Evolutionary conservation across 176 grass and related monocot genomes (phyloP).

Genomic region (Hyparrhenia diplandra): DNA sequence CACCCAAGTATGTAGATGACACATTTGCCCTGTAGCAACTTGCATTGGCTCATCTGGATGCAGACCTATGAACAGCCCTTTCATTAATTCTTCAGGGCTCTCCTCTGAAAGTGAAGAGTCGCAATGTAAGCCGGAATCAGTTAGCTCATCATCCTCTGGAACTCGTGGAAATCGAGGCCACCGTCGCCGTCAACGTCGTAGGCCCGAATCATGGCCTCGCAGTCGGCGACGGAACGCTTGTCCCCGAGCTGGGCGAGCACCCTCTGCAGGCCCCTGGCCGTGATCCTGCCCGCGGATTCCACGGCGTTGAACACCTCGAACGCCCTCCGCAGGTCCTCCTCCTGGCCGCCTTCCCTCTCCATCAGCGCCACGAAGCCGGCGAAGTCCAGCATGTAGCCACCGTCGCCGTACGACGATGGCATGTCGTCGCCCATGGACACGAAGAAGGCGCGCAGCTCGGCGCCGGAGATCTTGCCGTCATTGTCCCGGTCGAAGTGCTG

Average conservation of each 20-base stretch:
- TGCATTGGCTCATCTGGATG: slow-evolving; percentile 52
- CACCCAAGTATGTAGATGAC: background rate
- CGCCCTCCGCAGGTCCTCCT: slow-evolving; percentile 36
- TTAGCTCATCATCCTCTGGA: slow-evolving; percentile 90
- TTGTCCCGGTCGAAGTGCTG: slow-evolving; percentile 80
- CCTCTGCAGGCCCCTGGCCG: slow-evolving; percentile 7
- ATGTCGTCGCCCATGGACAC: slow-evolving; percentile 21
- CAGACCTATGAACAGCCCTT: slow-evolving; percentile 36
- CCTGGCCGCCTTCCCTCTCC: slow-evolving; percentile 58
- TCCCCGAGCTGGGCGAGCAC: slow-evolving; percentile 54
- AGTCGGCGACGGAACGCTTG: slow-evolving; percentile 64
- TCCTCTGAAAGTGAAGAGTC: slow-evolving; percentile 7
- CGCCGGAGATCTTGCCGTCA: slow-evolving; percentile 73
- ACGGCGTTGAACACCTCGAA: too few species aligned
- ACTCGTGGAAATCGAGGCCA: slow-evolving; percentile 88
- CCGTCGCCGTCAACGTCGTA: slow-evolving; percentile 91
- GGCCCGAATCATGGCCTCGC: slow-evolving; percentile 76
- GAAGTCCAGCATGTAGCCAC: slow-evolving; percentile 60
- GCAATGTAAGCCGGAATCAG: background rate
- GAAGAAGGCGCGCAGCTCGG: slow-evolving; percentile 8
- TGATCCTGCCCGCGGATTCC: slow-evolving; percentile 28
- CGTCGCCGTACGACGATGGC: slow-evolving; percentile 27
- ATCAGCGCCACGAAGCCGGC: slow-evolving; percentile 73
- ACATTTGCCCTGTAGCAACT: background rate
- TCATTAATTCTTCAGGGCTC: background rate